Base-by-base conservation (phyloP, 2,329 filamentous ascomycete species). In the Fusarium sublunatum region DNA sequence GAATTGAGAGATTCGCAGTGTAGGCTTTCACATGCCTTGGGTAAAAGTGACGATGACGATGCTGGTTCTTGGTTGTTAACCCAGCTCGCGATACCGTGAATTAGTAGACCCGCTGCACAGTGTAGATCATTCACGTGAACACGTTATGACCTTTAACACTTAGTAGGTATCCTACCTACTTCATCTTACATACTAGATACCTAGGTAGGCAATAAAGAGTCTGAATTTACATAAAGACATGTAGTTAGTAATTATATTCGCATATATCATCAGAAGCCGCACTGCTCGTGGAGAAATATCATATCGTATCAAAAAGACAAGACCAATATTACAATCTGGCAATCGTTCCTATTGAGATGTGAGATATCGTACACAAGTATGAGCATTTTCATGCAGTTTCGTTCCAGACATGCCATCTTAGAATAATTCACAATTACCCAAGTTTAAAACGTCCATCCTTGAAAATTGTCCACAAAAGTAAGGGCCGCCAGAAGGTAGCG, bases 381-480 rank as follows among this genome's bases (percentile, higher is more conserved):
- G 19, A 19, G 19, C 3, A 19, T 36, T 45, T 40, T 47, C 44
- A 53, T 45, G 36, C 48, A 51, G 43, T 51, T 29, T 28, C 45
- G 10, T 52, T n/a, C 13, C n/a, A 35, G 25, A 29, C 34, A 59
- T 32, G 10, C 32, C 47, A 26, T n/a, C 22, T 8, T 24, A 15
- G 9, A 26, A 10, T 28, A n/a, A 44, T 36, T n/a, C 22, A 8
- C 36, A 31, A 28, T n/a, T 11, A 15, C 3, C 3, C 26, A 12
- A 12, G 12, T 15, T 73, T 56, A 79, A 61, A 75, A 79, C 6
- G 74, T 74, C 91, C 91, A 94, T 0, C 87, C 87, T 35, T 85
- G 76, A 71, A 93, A 94, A 55, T 90, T 88, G 61, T 91, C 88
- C 4, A 86, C 88, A 76, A 94, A 91, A 45, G 86, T 85, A 22